These are phyloP conservation scores for Fragilaria crotonensis DNA, from an alignment of 108 stramenopile genomes.

Conservation along the genomic window DNA sequence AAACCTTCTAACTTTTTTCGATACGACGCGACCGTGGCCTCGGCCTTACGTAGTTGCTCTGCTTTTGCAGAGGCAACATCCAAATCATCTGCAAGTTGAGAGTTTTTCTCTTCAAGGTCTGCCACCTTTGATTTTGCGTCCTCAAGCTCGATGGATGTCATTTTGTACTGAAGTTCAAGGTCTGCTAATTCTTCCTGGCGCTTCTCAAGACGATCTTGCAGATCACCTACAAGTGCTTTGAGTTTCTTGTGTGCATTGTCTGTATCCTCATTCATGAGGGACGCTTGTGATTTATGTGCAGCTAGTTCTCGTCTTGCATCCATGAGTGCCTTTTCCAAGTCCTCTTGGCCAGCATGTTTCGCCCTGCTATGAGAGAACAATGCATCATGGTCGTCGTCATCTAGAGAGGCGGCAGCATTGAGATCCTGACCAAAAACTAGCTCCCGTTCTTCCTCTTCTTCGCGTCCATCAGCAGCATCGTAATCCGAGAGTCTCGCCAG, in stretches of 20 bases:
- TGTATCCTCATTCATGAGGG: conserved; percentile 46
- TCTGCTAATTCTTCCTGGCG: conserved; percentile 60
- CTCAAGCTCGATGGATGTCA: conserved; percentile 48
- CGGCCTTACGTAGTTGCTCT: conserved; percentile 67
- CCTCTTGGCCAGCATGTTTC: conserved; percentile 30
- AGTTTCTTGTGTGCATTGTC: conserved; percentile 66
- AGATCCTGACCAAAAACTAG: conserved; percentile 34
- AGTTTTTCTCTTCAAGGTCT: conserved; percentile 62
- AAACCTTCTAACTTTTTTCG: conserved; percentile 72
- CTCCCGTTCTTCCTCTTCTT: conserved; percentile 30
- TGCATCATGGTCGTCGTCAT: conserved; percentile 9
- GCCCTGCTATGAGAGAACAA: conserved; percentile 21
- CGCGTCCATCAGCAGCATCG: conserved; percentile 29
- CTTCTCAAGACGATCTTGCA: conserved; percentile 67
- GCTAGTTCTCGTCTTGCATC: conserved; percentile 65
- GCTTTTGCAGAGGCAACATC: conserved; percentile 77
- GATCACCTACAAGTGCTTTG: conserved; percentile 65
- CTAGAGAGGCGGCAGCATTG: conserved; percentile 3
- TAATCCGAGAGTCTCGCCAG: conserved; percentile 43
- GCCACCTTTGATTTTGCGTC: conserved; percentile 51
- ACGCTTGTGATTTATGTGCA: conserved; percentile 44
- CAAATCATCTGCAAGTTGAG: conserved; percentile 75
- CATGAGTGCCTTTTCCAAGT: conserved; percentile 42
- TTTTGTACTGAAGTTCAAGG: conserved; percentile 52
- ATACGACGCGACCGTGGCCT: conserved; percentile 69